Percentiles rank a stretch among this genome's conserved stretches.
These are phyloP conservation scores for Herpetomonas muscarum DNA, from an alignment of 208 protist species.

Conservation along the genomic window DNA sequence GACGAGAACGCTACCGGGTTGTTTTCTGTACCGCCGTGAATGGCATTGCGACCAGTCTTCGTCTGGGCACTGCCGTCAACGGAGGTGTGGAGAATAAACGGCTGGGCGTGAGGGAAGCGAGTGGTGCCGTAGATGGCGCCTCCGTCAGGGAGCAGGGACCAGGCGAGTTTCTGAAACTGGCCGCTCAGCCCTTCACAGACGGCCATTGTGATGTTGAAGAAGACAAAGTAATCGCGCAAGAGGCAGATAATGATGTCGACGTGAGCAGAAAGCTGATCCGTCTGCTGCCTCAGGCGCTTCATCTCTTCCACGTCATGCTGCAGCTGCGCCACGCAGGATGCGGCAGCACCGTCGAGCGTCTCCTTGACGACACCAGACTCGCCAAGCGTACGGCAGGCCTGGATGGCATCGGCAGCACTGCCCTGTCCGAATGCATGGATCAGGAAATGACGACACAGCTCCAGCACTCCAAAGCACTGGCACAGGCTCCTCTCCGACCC, in stretches of 20 bases:
- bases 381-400: neutral
- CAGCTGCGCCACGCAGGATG: conserved; percentile 7
- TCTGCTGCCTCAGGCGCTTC: conserved; percentile 6
- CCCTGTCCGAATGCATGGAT: conserved; percentile 8
- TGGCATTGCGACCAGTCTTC: neutral
- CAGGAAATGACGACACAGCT: conserved; percentile 19
- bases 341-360: neutral
- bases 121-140: conserved; percentile 20
- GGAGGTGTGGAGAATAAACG: conserved; percentile 15
- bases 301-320: conserved; percentile 10
- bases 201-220: conserved; percentile 35
- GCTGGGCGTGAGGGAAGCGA: conserved; percentile 26
- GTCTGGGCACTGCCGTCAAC: neutral
- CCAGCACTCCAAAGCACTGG: conserved; percentile 17
- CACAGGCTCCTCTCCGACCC: neutral
- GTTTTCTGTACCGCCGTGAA: neutral
- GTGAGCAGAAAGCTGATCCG: conserved; percentile 4
- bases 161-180: conserved; percentile 13
- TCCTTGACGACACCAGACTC: neutral
- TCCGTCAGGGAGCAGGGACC: conserved; percentile 17
- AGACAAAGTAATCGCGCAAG: conserved; percentile 24
- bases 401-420: conserved; percentile 7
- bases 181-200: conserved; percentile 15
- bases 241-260: conserved; percentile 14
- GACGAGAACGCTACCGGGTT: neutral